phyloP scores from a whole-genome alignment of 2,329 filamentous ascomycete species.

The Penicillium sp. region DNA sequence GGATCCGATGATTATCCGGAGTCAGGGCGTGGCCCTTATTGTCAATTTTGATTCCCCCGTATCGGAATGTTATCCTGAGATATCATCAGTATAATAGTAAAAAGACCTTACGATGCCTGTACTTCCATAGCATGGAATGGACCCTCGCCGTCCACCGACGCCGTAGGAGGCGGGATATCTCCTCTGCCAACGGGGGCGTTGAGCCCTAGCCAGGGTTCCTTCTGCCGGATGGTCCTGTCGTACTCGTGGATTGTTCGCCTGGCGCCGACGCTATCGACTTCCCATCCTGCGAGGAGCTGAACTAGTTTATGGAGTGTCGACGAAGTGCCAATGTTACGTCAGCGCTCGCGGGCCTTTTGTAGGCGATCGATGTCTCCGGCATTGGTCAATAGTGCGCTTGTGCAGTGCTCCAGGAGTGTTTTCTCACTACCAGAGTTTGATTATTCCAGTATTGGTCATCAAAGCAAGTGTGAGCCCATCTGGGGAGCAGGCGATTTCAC shows the following conservation, averaged over 20 bases:
- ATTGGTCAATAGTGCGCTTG: conserved; percentile 30
- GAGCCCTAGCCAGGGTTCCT: conserved; percentile 15
- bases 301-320: conserved; percentile 20
- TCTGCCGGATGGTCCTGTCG: conserved; percentile 21
- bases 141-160: conserved; percentile 31
- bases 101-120: conserved; percentile 31
- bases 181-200: conserved; percentile 24
- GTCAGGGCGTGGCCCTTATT: conserved; percentile 30
- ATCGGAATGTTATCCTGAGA: conserved; percentile 35
- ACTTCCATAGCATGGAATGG: conserved; percentile 35
- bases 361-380: conserved; percentile 33
- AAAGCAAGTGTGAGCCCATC: no score
- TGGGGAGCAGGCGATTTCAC: no score
- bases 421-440: conserved; percentile 23
- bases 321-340: conserved; percentile 31
- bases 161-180: conserved; percentile 17
- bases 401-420: conserved; percentile 27
- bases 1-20: conserved; percentile 23
- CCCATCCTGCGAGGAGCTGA: conserved; percentile 27
- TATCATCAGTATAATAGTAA: background rate
- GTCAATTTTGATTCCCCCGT: conserved; percentile 33
- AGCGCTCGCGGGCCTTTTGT: conserved; percentile 31
- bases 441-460: no score
- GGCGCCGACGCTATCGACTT: conserved; percentile 25
- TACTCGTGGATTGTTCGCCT: conserved; percentile 30